Evolutionary conservation across 176 grass and related monocot genomes (phyloP).

Genomic region (Avena eriantha): DNA sequence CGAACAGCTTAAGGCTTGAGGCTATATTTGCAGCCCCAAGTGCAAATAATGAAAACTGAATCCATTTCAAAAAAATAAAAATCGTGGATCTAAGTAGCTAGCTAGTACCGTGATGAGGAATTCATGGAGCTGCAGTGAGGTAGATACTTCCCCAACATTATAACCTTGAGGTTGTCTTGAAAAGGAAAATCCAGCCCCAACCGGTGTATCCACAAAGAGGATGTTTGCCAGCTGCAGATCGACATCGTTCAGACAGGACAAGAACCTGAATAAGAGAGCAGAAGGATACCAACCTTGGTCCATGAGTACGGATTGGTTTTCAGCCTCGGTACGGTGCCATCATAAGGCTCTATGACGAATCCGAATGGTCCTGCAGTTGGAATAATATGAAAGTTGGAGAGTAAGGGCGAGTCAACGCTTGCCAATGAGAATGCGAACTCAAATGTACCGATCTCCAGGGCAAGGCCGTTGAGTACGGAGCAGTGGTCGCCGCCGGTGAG

Average conservation of each 20-base stretch:
- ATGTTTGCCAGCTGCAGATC: slow-evolving; percentile 54
- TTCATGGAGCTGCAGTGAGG: slow-evolving; percentile 41
- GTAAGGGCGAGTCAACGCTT: neutral
- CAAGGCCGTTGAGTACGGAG: slow-evolving; percentile 57
- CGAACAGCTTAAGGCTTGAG: too few species aligned
- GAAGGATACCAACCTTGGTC: slow-evolving; percentile 47
- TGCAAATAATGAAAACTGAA: neutral
- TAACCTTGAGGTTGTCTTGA: slow-evolving; percentile 58
- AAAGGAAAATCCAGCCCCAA: slow-evolving; percentile 75
- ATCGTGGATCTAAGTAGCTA: neutral
- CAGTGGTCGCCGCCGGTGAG: slow-evolving; percentile 63
- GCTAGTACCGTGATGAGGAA: slow-evolving; percentile 57
- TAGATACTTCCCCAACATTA: slow-evolving; percentile 46
- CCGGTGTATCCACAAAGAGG: slow-evolving; percentile 77
- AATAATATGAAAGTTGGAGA: neutral
- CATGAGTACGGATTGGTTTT: slow-evolving; percentile 57
- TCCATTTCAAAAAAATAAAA: neutral
- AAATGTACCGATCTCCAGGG: slow-evolving; percentile 58
- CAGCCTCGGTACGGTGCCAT: slow-evolving; percentile 51
- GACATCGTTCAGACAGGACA: too few species aligned
- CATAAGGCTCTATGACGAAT: slow-evolving; percentile 52
- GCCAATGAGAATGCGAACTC: neutral
- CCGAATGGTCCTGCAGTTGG: slow-evolving; percentile 24
- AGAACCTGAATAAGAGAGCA: neutral
- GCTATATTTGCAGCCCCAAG: neutral